These are phyloP conservation scores for Lasiodiplodia hormozganensis DNA, from an alignment of 2,329 filamentous ascomycete species.

Conservation along the genomic window DNA sequence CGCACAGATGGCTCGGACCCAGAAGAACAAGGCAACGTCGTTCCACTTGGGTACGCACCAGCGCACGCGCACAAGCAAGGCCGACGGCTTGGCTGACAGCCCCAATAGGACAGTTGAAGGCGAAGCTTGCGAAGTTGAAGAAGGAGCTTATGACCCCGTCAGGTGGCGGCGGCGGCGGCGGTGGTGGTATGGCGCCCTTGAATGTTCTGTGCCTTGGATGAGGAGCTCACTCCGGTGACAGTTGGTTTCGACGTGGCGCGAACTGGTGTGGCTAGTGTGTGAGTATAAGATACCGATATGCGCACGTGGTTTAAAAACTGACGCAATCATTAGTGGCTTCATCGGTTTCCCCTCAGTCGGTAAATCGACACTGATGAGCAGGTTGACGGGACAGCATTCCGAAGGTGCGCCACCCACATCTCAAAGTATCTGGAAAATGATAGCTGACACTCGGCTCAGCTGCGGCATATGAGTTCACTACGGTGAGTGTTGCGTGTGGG, in stretches of 20 bases:
- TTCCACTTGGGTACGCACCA: slow-evolving; percentile 76
- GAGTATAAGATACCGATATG: slow-evolving; percentile 41
- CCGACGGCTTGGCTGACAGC: slow-evolving; percentile 36
- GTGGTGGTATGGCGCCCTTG: slow-evolving; percentile 62
- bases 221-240: slow-evolving; percentile 39
- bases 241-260: slow-evolving; percentile 96
- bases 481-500: slow-evolving; percentile 46
- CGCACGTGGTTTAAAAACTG: slow-evolving; percentile 25
- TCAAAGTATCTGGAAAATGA: slow-evolving; percentile 30
- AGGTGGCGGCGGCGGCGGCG: slow-evolving; percentile 81
- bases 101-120: slow-evolving; percentile 79
- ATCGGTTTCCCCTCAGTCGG: slow-evolving; percentile 98
- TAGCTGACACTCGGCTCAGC: slow-evolving; percentile 52
- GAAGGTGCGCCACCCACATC: slow-evolving; percentile 60
- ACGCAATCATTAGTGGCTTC: slow-evolving; percentile 66
- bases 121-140: slow-evolving; percentile 97
- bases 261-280: slow-evolving; percentile 93
- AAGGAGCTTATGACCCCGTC: slow-evolving; percentile 89
- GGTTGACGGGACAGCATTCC: slow-evolving; percentile 92
- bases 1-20: slow-evolving; percentile 85
- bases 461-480: slow-evolving; percentile 98
- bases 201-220: neutral
- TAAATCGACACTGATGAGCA: slow-evolving; percentile 97
- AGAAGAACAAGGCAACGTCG: slow-evolving; percentile 96
- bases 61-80: neutral